Conservation (phyloP, 108 stramenopile species). For the Skeletonema grethae region DNA sequence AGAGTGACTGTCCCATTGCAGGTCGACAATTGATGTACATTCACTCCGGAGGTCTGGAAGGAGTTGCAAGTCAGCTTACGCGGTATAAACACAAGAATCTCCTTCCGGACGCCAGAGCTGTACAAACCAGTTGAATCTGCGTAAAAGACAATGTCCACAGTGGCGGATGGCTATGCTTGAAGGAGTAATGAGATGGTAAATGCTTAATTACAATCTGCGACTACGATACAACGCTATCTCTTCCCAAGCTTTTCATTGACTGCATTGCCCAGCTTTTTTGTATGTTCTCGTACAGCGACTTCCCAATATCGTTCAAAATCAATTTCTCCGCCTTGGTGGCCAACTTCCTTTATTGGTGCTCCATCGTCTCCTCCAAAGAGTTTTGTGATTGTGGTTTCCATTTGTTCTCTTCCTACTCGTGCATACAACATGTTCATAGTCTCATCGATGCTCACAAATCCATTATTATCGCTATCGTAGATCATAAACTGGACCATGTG, state of each 20-base stretch:
- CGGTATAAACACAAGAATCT: slow-evolving; percentile 88
- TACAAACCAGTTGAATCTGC: slow-evolving; percentile 12
- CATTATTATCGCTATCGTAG: slow-evolving; percentile 77
- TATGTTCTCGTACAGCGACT: slow-evolving; percentile 68
- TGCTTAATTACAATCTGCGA: not conserved
- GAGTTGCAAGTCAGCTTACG: slow-evolving; percentile 82
- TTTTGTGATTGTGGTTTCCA: slow-evolving; percentile 62
- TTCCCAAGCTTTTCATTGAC: slow-evolving; percentile 43
- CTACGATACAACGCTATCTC: slow-evolving; percentile 6
- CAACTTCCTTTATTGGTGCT: slow-evolving; percentile 68
- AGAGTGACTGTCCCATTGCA: slow-evolving; percentile 48
- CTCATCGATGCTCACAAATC: slow-evolving; percentile 81
- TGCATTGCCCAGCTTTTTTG: slow-evolving; percentile 40
- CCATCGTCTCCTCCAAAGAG: slow-evolving; percentile 56
- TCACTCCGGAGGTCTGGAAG: slow-evolving; percentile 92
- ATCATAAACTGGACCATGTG: slow-evolving; percentile 92
- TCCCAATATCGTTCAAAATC: slow-evolving; percentile 63
- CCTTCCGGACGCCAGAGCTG: slow-evolving; percentile 42
- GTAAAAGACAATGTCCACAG: not conserved
- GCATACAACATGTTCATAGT: slow-evolving; percentile 93
- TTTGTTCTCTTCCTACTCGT: slow-evolving; percentile 71
- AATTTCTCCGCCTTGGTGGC: slow-evolving; percentile 80
- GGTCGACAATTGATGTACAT: slow-evolving; percentile 85
- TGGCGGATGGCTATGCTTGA: no score
- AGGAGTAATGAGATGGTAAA: not conserved